Evolutionary conservation across 495 filamentous ascomycete species (phyloP).

Genomic region (Aeminium ludgeri): DNA sequence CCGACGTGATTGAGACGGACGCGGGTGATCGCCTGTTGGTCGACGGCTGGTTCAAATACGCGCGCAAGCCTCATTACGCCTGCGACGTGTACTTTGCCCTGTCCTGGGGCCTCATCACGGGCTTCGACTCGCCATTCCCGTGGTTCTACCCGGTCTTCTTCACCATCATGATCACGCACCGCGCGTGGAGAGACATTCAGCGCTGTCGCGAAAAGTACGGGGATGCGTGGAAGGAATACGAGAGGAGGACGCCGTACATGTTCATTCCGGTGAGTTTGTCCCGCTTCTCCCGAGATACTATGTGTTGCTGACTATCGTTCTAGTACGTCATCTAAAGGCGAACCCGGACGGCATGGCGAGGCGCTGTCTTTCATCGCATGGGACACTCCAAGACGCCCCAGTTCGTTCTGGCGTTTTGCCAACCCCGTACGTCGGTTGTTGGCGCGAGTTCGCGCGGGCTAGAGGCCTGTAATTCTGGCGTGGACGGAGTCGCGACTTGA

Average conservation of each 20-base stretch:
- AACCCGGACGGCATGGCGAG: no score
- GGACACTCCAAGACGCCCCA: no score
- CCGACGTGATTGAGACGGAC: slow-evolving; percentile 62
- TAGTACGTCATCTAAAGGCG: no score
- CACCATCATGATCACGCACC: slow-evolving; percentile 75
- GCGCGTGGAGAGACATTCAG: slow-evolving; percentile 68
- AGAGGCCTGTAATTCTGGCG: no score
- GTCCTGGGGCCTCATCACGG: slow-evolving; percentile 48
- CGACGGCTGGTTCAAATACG: slow-evolving; percentile 76
- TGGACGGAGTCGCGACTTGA: no score
- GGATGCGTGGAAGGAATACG: slow-evolving; percentile 80
- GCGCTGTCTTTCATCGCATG: no score
- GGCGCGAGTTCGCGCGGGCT: no score
- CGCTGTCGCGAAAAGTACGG: slow-evolving; percentile 81
- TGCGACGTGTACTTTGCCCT: slow-evolving; percentile 75
- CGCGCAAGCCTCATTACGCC: slow-evolving; percentile 89
- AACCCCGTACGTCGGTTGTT: no score
- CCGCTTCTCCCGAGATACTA: no score
- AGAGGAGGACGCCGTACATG: slow-evolving; percentile 71
- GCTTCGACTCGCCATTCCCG: slow-evolving; percentile 68
- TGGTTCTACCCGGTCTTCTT: slow-evolving; percentile 98
- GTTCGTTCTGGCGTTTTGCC: no score
- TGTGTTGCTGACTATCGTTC: no score
- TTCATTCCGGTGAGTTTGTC: slow-evolving; percentile 76
- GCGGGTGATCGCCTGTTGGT: slow-evolving; percentile 67